Evolutionary conservation across 306 rosid species (phyloP), one percentile per base, ranked within the genome.

Genomic region (Biancaea sappan): DNA sequence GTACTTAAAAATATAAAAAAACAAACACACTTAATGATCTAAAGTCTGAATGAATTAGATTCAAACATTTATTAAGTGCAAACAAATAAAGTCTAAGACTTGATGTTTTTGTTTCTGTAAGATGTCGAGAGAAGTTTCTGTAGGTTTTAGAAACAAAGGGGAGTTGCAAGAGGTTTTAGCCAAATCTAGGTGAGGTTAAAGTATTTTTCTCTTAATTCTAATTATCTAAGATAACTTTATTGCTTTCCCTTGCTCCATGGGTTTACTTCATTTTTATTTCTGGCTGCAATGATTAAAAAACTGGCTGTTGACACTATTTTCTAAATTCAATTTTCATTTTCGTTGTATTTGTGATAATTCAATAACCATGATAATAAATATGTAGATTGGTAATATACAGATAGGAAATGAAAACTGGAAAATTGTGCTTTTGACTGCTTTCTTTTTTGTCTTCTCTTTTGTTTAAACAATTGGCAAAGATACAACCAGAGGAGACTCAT

Each of bases 231-330:
- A 43, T 43, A 13, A 43, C 3, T 43, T 43, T 43, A 43, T 47
- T 47, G 3, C 52, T 15, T 41, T 41, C 47, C 47, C 47, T 41
- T 8, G 29, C 16, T 21, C 1, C 21, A 16, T 6, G 21, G 21
- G 21, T 46, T 15, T 15, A 46, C 1, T 15, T 50, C 56, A 50
- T n/a, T 28, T 19, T 51, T 2, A 21, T 29, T 59, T 59, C 32
- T 59, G 10, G 21, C 65, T 58, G 65, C 12, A 18, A 48, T 18
- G 25, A 8, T 48, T 4, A n/a, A 47, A 47, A 29, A 2, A 28
- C 31, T 58, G 40, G 65, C 65, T 29, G 65, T 58, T 58, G 65
- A 32, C 46, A 60, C n/a, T n/a, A n/a, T n/a, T n/a, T n/a, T n/a
- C n/a, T 26, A 43, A 38, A 61, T 73, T 51, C 29, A 18, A 10